Conservation (phyloP, 352 stramenopile genomes). For the Lagenidium giganteum region DNA sequence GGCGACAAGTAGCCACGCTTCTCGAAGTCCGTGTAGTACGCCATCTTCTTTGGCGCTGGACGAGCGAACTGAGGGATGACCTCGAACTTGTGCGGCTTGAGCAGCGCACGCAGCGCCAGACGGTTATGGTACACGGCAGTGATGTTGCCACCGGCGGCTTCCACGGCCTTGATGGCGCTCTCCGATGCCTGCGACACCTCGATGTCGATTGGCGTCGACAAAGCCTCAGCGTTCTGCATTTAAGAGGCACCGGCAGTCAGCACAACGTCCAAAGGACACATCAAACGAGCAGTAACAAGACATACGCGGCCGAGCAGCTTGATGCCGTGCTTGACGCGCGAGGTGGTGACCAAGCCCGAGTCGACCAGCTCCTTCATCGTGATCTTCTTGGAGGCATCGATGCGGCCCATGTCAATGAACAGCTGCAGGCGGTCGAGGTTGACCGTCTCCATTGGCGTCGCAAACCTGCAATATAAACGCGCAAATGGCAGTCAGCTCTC, state of each 20-base stretch:
- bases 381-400: slow-evolving; percentile 88
- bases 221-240: slow-evolving; percentile 59
- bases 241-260: background rate
- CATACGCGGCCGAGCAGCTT: slow-evolving; percentile 89
- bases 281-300: background rate
- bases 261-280: background rate
- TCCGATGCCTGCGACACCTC: slow-evolving; percentile 94
- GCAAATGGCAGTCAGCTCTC: background rate
- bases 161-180: slow-evolving; percentile 93
- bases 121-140: slow-evolving; percentile 97
- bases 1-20: slow-evolving; percentile 97
- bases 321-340: slow-evolving; percentile 92
- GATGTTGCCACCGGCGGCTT: slow-evolving; percentile 92
- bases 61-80: slow-evolving; percentile 90
- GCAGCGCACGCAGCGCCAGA: slow-evolving; percentile 90
- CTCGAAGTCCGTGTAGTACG: slow-evolving; percentile 96
- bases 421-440: slow-evolving; percentile 94
- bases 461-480: slow-evolving; percentile 82
- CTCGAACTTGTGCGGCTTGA: slow-evolving; percentile 97
- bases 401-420: slow-evolving; percentile 95
- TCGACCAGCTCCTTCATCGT: slow-evolving; percentile 93
- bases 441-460: slow-evolving; percentile 88
- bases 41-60: slow-evolving; percentile 94
- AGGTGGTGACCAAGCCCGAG: slow-evolving; percentile 84
- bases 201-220: slow-evolving; percentile 91